These are phyloP conservation scores for Scopulariopsis brevicaulis DNA, from an alignment of 2,329 filamentous ascomycete species.

Conservation along the genomic window DNA sequence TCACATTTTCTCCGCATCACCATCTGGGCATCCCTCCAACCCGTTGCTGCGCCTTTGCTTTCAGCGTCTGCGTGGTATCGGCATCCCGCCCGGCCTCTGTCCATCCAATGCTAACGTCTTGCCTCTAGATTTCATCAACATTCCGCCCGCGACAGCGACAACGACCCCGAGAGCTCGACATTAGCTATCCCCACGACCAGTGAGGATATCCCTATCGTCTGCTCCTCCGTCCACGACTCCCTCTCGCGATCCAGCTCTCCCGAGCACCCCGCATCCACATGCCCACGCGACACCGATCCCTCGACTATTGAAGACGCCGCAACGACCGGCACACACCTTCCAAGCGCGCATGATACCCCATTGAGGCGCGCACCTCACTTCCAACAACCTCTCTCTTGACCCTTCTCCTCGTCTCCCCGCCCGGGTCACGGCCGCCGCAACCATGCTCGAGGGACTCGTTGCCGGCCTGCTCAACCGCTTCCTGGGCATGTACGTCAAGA, in stretches of 20 bases:
- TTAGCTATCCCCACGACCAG: neutral
- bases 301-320: neutral
- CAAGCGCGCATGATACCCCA: neutral
- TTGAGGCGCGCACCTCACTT: neutral
- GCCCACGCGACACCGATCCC: neutral
- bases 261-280: neutral
- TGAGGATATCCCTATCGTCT: neutral
- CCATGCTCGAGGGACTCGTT: conserved; percentile 94
- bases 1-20: neutral
- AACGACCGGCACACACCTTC: neutral
- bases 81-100: no score
- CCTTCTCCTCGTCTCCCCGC: conserved; percentile 49
- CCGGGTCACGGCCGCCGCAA: conserved; percentile 59
- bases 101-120: no score
- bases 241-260: neutral
- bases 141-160: no score
- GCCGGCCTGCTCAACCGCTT: conserved; percentile 97
- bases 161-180: neutral
- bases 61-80: no score
- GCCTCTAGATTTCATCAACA: no score
- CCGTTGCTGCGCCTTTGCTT: neutral
- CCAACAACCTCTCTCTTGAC: neutral
- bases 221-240: neutral
- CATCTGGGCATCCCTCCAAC: neutral
- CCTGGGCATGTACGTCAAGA: conserved; percentile 99